Evolutionary conservation across 2,329 filamentous ascomycete genomes (phyloP).

Genomic region (Stachybotrys chartarum): DNA sequence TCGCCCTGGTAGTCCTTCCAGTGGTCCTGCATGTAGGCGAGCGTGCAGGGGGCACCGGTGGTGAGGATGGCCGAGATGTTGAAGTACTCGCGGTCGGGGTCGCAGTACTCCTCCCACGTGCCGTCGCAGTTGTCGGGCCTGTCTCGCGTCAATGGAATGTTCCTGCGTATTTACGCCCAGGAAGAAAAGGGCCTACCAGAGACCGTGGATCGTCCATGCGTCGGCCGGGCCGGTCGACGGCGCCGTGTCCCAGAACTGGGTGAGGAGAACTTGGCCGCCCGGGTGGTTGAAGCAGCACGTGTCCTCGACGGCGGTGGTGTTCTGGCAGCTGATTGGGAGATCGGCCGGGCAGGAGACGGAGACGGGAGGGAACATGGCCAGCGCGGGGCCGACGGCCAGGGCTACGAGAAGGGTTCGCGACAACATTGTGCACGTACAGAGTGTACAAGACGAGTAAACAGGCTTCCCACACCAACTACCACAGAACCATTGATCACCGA

Average conservation of each 20-base stretch:
- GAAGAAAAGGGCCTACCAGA: constrained; percentile 29
- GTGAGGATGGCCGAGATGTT: constrained; percentile 60
- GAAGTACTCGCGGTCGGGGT: constrained; percentile 51
- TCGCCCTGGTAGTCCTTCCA: constrained; percentile 64
- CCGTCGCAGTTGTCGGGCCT: constrained; percentile 62
- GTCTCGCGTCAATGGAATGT: neutral
- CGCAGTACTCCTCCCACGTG: constrained; percentile 61
- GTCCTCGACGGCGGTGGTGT: constrained; percentile 51
- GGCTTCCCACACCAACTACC: no score
- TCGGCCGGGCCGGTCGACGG: constrained; percentile 58
- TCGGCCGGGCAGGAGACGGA: neutral
- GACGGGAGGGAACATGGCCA: neutral
- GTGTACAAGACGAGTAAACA: neutral
- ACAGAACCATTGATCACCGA: no score
- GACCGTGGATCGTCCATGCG: constrained; percentile 69
- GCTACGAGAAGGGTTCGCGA: neutral
- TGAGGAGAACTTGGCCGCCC: constrained; percentile 63
- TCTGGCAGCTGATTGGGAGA: constrained; percentile 42
- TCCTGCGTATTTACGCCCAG: neutral
- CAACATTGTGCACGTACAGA: neutral
- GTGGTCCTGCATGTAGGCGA: constrained; percentile 62
- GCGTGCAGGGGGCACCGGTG: constrained; percentile 41
- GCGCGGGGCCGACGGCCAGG: neutral
- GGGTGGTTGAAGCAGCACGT: constrained; percentile 65
- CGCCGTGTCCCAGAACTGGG: constrained; percentile 70